Evolutionary conservation across 176 grass and related monocot species (phyloP), one percentile per base, ranked within the genome.

Genomic region (Puya raimondii): DNA sequence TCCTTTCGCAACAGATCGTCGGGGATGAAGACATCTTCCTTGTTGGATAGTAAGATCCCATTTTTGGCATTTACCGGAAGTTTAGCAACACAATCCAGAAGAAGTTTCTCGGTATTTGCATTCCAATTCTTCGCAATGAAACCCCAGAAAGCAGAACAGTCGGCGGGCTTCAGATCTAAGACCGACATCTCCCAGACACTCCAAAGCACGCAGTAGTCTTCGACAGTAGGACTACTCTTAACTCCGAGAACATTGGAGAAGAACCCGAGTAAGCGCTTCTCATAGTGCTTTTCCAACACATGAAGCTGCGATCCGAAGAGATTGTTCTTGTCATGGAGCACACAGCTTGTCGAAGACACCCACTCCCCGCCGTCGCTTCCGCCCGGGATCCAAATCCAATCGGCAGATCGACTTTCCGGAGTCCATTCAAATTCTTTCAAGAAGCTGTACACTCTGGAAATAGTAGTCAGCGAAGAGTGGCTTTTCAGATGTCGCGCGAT

Each of bases 381-480:
- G 11, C 50, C 75, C 67, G 84, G 87, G 64, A 87, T 67, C 91
- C 91, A 96, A 13, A 96, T 82, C 87, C 78, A 90, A 20, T 77
- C 72, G 51, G 4, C 18, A 3, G 15, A 49, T 66, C 58, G 23
- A 13, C 82, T 65, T 15, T 76, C 15, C 18, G 84, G 72, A 14
- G 26, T 1, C 91, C 87, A 96, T 5, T 81, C 64, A 70, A 61
- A 67, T 26, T 83, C 23, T 51, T 23, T 33, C 63, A 96, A 70
- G 76, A 78, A 82, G 49, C 50, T n/a, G 74, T 96, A 96, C 52
- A 90, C 83, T 68, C 84, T 27, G 5, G 63, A 79, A 56, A 95
- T 85, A 49, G 84, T 72, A 66, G 54, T 76, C 22, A 0, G 81
- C 13, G 82, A 64, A 15, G 51, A 87, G 47, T 90, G 84, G 27